Conservation (phyloP, 2,329 filamentous ascomycete species). For the Trichoderma endophyticum region DNA sequence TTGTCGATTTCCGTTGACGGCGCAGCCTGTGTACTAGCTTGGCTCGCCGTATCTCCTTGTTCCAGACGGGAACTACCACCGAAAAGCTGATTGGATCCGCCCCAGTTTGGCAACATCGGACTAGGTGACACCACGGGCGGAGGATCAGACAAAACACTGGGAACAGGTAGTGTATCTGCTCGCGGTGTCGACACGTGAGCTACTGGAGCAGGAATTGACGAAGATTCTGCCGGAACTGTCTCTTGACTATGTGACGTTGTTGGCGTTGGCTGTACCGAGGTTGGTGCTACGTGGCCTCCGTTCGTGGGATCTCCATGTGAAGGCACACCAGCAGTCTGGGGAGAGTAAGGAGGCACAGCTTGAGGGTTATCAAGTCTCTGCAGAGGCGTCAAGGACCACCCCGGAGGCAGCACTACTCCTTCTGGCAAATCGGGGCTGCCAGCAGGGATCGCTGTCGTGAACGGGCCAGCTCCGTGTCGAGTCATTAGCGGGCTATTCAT, state of each 20-base stretch:
- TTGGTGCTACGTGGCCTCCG: slow-evolving; percentile 11
- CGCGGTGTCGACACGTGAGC: neutral
- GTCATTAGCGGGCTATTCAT: slow-evolving; percentile 42
- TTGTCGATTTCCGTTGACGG: slow-evolving; percentile 6
- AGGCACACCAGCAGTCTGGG: slow-evolving; percentile 25
- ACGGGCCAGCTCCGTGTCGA: slow-evolving; percentile 46
- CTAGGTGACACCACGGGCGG: slow-evolving; percentile 46
- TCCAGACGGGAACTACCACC: slow-evolving; percentile 31
- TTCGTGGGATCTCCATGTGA: slow-evolving; percentile 20
- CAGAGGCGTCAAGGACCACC: slow-evolving; percentile 63
- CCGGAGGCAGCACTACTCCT: slow-evolving; percentile 61
- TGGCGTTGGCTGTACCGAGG: neutral
- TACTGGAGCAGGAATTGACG: neutral
- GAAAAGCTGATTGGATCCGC: slow-evolving; percentile 49
- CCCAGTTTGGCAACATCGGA: slow-evolving; percentile 50
- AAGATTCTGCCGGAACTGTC: neutral
- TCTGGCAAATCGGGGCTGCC: slow-evolving; percentile 61
- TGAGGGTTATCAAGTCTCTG: slow-evolving; percentile 49
- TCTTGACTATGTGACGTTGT: neutral
- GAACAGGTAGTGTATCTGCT: neutral
- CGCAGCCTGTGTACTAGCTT: slow-evolving; percentile 12
- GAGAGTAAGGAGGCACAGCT: slow-evolving; percentile 23
- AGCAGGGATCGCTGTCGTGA: slow-evolving; percentile 52
- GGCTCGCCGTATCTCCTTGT: slow-evolving; percentile 21
- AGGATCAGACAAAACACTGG: slow-evolving; percentile 23